Base-by-base conservation (phyloP, 352 stramenopile genomes). In the Pythium myriotylum region DNA sequence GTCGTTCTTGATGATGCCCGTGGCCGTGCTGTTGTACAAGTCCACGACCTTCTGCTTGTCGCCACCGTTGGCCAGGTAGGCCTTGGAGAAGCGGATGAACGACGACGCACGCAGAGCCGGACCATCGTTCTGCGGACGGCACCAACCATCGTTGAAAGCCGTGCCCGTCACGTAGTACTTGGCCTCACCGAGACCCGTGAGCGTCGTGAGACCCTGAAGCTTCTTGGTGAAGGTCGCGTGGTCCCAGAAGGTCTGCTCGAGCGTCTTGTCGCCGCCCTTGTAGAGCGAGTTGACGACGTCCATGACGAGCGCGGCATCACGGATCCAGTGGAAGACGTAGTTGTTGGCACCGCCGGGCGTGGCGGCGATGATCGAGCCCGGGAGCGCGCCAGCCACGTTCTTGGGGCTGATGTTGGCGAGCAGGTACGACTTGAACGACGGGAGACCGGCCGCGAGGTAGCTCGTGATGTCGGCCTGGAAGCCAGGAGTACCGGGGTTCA, bases 81-180 rank as follows among this genome's bases (percentile, higher is more conserved):
- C 49, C 20, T 64, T 63, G 14, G 54, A 47, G 26, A 72, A 72
- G 13, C 58, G 64, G 14, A 72, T 72, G 57, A 72, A 72, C 48
- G 58, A 61, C 27, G 51, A 59, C 19, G 64, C 52, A 29, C 64
- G 64, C 20, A 71, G 17, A 2, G 64, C 57, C 14, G 64, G 64
- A 16, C 56, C 64, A 47, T 71, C 64, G 57, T 71, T 71, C 53
- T 71, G 64, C 2, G 64, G 64, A 16, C 57, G 64, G 57, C 64
- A 71, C 64, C 64, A 71, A 6, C 32, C 41, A 29, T 71, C 58
- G 42, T 53, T 67, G 52, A 71, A 71, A 13, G 64, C 57, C 14
- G 42, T 59, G 42, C 57, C 64, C 14, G 26, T 52, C 27, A 71
- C 64, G 27, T 63, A 59, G 57, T 71, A 71, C 64, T 71, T 71